phyloP scores from a whole-genome alignment of 1,284 basidiomycete genomes.

The Heimioporus punctisporus region DNA sequence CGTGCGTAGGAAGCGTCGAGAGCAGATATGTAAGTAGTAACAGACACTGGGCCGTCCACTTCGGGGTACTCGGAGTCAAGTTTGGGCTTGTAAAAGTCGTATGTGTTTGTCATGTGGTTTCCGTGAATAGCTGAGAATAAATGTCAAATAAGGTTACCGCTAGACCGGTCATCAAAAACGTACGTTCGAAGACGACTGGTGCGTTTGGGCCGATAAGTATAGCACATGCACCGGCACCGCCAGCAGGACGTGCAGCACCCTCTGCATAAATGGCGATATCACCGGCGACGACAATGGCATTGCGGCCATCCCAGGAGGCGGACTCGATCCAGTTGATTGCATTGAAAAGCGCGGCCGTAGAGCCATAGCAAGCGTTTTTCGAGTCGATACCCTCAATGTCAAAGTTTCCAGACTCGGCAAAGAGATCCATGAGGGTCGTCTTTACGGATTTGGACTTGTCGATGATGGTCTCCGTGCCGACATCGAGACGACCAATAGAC shows the following conservation, averaged over 20 bases:
- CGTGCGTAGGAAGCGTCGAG: conserved; percentile 90
- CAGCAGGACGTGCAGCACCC: conserved; percentile 93
- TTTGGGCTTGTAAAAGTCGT: conserved; percentile 98
- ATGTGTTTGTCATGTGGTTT: conserved; percentile 97
- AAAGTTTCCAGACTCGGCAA: conserved; percentile 89
- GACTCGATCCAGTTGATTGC: conserved; percentile 98
- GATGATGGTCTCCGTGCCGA: conserved; percentile 99
- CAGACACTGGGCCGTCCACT: conserved; percentile 97
- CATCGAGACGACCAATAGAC: conserved; percentile 96
- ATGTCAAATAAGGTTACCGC: conserved; percentile 10
- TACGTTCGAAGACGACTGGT: conserved; percentile 94
- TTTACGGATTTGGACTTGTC: conserved; percentile 99
- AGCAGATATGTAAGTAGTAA: conserved; percentile 94
- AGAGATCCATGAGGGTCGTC: conserved; percentile 98
- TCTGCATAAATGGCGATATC: conserved; percentile 99
- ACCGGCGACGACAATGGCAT: conserved; percentile 97
- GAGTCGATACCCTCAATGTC: conserved; percentile 99
- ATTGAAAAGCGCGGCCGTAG: conserved; percentile 98
- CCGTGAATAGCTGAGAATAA: conserved; percentile 85
- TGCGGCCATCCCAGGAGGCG: conserved; percentile 97
- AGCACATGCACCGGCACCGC: conserved; percentile 96
- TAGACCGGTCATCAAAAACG: conserved; percentile 38
- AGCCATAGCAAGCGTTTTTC: conserved; percentile 99
- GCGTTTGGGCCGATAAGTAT: conserved; percentile 97
- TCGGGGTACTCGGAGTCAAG: conserved; percentile 94